Evolutionary conservation across 2,329 filamentous ascomycete species (phyloP), one percentile per base, ranked within the genome.

Genomic region (Cladosporium cucumerinum): DNA sequence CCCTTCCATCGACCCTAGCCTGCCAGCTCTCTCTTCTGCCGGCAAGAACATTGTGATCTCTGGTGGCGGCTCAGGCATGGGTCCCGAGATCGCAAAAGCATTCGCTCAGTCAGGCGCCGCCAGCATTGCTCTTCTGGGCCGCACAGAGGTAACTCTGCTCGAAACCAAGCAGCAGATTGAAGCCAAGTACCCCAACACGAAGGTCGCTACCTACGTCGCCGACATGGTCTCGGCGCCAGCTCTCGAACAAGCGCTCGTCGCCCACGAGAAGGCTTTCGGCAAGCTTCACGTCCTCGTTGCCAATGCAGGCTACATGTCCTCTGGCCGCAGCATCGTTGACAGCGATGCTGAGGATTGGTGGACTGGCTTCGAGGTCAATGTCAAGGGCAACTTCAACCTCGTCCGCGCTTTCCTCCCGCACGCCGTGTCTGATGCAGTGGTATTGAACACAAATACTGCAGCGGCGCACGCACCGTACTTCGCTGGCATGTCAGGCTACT

Each of bases 21-120:
- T 75, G 5, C 78, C 80, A 1, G 77, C 77, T 61, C 74, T 82
- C 30, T 80, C 77, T 5, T 75, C 73, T 39, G 72, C 71, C 55
- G 78, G 76, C 52, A 82, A 81, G 67, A 77, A 70, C 8, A 69
- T 82, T 3, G 6, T 82, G 2, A 62, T 69, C n/a, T 54, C 67
- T 7, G 67, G 67, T 5, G 67, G 66, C 23, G 67, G 66, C 11
- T 63, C 66, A 32, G 67, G 66, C 14, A 67, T 69, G 14, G 67
- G 67, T 10, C 58, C 57, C 21, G 57, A 57, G 1, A 69, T 65
- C 14, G 66, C 67, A 8, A 60, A 57, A 14, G 59, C 64, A 4
- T 69, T 69, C 57, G 67, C 59, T 18, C 30, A 64, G 10, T 66
- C 67, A 7, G 66, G 64, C 16, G 67, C 67, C n/a, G 21, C 48